Evolutionary conservation across 2,329 filamentous ascomycete species (phyloP).

Genomic region (Colletotrichum endophyticum): DNA sequence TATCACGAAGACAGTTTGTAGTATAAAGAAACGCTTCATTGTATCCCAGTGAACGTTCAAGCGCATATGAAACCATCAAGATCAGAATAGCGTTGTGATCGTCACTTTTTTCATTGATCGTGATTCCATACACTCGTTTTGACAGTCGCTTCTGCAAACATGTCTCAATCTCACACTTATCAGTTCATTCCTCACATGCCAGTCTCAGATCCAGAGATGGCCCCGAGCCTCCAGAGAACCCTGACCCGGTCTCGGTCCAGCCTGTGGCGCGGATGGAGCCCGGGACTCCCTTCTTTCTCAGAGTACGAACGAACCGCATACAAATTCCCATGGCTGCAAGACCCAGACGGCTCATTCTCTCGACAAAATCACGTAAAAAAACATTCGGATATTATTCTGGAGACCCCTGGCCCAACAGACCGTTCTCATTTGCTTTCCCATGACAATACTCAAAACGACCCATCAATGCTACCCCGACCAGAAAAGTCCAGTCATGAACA

Average conservation of each 20-base stretch:
- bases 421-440: not conserved
- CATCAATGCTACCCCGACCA: not conserved
- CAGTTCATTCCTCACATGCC: constrained; percentile 17
- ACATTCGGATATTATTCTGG: not conserved
- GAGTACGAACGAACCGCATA: constrained; percentile 32
- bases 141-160: not conserved
- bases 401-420: not conserved
- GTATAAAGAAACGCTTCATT: not conserved
- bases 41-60: not conserved
- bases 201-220: not conserved
- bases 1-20: not conserved
- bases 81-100: not conserved
- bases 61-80: not conserved
- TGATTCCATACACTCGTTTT: not conserved
- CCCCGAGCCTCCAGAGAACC: not conserved
- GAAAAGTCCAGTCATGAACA: not conserved
- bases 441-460: not conserved
- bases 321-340: constrained; percentile 32
- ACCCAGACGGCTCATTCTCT: not conserved
- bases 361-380: not conserved
- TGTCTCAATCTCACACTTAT: constrained; percentile 1
- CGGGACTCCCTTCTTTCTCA: constrained; percentile 22
- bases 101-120: not conserved
- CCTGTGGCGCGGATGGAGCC: constrained; percentile 33
- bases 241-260: constrained; percentile 27